Evolutionary conservation across 805 yeast species (phyloP).

Genomic region (Saitoella complicata): DNA sequence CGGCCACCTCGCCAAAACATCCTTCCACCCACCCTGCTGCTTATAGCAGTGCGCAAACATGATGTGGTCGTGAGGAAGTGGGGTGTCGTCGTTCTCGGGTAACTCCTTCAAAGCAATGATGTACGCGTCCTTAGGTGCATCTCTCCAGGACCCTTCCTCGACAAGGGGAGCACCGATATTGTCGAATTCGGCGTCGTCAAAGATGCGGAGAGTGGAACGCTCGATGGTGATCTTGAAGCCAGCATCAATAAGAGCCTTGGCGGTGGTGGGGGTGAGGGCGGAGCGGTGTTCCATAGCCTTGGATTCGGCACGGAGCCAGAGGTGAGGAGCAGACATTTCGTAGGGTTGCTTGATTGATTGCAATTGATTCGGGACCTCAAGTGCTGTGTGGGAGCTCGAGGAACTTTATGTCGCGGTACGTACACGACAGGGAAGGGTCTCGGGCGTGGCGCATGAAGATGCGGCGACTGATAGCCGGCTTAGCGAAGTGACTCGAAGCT

Average conservation of each 20-base stretch:
- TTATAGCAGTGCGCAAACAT: constrained; percentile 99
- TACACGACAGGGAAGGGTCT: neutral
- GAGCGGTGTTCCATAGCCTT: constrained; percentile 97
- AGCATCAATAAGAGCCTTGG: constrained; percentile 66
- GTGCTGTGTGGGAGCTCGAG: too few relatives aligned
- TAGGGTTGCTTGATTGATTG: neutral
- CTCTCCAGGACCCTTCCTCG: constrained; percentile 84
- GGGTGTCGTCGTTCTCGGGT: constrained; percentile 80
- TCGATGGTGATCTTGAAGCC: constrained; percentile 85
- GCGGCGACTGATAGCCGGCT: too few relatives aligned
- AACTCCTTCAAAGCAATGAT: constrained; percentile 89
- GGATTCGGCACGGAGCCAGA: constrained; percentile 72
- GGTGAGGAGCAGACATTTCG: neutral
- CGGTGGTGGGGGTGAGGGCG: constrained; percentile 83
- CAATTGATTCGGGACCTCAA: too few relatives aligned
- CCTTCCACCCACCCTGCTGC: constrained; percentile 94
- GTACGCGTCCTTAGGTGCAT: constrained; percentile 79
- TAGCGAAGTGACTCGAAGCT: too few relatives aligned
- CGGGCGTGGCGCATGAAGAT: too few relatives aligned
- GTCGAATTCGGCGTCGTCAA: constrained; percentile 57
- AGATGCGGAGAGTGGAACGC: constrained; percentile 69
- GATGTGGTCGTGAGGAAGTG: constrained; percentile 86
- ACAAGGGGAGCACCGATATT: constrained; percentile 31
- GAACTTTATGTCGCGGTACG: neutral
- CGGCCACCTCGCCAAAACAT: constrained; percentile 76